phyloP scores from a whole-genome alignment of 2,329 filamentous ascomycete species.

The Huntiella savannae region DNA sequence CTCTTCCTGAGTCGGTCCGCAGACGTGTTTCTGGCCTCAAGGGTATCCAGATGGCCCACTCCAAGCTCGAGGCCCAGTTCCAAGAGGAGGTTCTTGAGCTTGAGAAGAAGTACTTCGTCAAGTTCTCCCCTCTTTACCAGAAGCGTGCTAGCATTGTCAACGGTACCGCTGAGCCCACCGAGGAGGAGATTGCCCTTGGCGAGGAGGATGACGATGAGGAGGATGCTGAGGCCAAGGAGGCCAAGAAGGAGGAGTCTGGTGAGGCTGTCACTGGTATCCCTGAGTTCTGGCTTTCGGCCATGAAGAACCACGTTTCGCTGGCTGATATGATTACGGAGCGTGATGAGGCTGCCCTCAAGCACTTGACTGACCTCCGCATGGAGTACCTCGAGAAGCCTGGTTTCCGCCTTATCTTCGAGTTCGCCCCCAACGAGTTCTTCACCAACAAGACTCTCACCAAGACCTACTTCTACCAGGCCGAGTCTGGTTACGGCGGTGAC shows the following conservation, averaged over 20 bases:
- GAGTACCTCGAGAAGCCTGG: constrained; percentile 97
- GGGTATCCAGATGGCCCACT: constrained; percentile 96
- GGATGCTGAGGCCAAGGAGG: constrained; percentile 35
- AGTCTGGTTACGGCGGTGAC: constrained; percentile 94
- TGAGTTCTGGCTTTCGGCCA: constrained; percentile 97
- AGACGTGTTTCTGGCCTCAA: constrained; percentile 89
- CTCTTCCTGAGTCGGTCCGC: constrained; percentile 71
- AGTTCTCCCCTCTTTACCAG: constrained; percentile 93
- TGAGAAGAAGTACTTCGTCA: constrained; percentile 99
- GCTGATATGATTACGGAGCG: constrained; percentile 98
- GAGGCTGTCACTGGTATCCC: constrained; percentile 60
- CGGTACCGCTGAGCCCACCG: constrained; percentile 65
- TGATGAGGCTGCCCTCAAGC: constrained; percentile 83
- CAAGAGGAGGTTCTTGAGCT: constrained; percentile 95
- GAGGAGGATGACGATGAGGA: constrained; percentile 59
- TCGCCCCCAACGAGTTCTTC: constrained; percentile 89
- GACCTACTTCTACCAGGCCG: constrained; percentile 98
- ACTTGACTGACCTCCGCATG: constrained; percentile 87
- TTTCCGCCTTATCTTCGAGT: constrained; percentile 97
- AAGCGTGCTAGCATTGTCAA: constrained; percentile 89
- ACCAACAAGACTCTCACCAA: constrained; percentile 93
- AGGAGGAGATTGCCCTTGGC: constrained; percentile 70
- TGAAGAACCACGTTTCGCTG: constrained; percentile 97
- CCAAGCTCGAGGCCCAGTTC: constrained; percentile 94
- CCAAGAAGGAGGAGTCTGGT: constrained; percentile 30